These are phyloP conservation scores for Solanum medicagineum DNA, from an alignment of 257 asterid genomes.

Conservation along the genomic window DNA sequence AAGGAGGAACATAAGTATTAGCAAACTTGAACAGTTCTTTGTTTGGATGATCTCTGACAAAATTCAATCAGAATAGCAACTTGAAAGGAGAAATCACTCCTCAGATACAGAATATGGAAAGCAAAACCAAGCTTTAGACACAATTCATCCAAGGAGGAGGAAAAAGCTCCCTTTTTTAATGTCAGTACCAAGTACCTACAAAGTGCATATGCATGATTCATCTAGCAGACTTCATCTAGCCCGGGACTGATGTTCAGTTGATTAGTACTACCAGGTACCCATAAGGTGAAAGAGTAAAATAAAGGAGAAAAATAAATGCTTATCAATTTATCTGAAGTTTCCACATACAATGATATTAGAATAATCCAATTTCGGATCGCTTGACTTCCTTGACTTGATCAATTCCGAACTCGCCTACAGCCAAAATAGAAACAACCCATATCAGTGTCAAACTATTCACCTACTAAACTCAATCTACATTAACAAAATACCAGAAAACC, in stretches of 20 bases:
- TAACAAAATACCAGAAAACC: neutral
- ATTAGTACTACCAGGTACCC: neutral
- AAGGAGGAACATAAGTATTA: neutral
- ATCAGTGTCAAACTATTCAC: neutral
- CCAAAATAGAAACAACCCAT: neutral
- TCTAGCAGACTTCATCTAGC: neutral
- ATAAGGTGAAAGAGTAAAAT: neutral
- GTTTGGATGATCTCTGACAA: neutral
- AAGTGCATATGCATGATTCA: neutral
- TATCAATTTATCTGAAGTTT: neutral
- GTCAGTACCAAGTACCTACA: neutral
- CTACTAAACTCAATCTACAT: neutral
- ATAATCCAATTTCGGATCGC: constrained; percentile 69
- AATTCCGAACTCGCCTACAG: constrained; percentile 64
- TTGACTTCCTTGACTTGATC: constrained; percentile 73
- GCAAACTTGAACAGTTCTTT: neutral
- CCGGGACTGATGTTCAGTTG: neutral
- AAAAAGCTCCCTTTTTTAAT: neutral
- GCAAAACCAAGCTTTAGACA: neutral
- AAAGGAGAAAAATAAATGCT: neutral
- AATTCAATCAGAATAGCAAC: neutral
- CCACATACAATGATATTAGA: constrained; percentile 66
- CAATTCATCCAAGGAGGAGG: neutral
- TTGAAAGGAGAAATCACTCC: neutral
- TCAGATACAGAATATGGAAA: neutral